Conservation (phyloP, 352 stramenopile species). For the Pythium pyrilobum region DNA sequence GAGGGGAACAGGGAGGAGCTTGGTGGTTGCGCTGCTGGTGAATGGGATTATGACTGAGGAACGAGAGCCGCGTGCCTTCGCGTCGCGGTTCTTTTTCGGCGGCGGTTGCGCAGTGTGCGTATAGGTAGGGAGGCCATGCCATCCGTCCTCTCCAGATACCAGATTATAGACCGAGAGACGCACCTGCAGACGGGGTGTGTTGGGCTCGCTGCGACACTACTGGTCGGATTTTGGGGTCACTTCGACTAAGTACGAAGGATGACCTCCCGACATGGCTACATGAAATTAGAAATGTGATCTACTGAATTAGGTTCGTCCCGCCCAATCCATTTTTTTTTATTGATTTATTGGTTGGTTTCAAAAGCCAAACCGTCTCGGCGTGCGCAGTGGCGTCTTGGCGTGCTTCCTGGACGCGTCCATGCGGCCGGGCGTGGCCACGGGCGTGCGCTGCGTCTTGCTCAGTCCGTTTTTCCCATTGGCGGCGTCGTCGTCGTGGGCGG, state of each 20-base stretch:
- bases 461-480: constrained; percentile 1
- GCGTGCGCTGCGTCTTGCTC: constrained; percentile 59
- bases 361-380: constrained; percentile 70
- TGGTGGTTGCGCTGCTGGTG: background rate
- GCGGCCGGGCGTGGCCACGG: constrained; percentile 49
- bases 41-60: constrained; percentile 2
- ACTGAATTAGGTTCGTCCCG: background rate
- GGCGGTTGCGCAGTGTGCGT: too few relatives aligned
- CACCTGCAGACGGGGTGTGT: constrained; percentile 12
- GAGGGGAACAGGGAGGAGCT: background rate
- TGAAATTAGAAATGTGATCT: background rate
- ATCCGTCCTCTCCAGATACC: background rate
- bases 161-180: constrained; percentile 5
- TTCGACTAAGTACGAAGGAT: too few relatives aligned
- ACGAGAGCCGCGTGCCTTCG: too few relatives aligned
- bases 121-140: constrained; percentile 1
- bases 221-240: constrained; percentile 12
- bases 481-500: constrained; percentile 7
- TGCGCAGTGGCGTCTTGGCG: constrained; percentile 40
- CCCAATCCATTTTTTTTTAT: background rate
- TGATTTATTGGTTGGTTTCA: constrained; percentile 12
- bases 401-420: constrained; percentile 23
- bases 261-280: constrained; percentile 10
- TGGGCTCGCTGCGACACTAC: too few relatives aligned
- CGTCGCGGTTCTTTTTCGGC: too few relatives aligned